Conservation (phyloP, 1,139 yeast species). For the Groenewaldozyma auringiensis region DNA sequence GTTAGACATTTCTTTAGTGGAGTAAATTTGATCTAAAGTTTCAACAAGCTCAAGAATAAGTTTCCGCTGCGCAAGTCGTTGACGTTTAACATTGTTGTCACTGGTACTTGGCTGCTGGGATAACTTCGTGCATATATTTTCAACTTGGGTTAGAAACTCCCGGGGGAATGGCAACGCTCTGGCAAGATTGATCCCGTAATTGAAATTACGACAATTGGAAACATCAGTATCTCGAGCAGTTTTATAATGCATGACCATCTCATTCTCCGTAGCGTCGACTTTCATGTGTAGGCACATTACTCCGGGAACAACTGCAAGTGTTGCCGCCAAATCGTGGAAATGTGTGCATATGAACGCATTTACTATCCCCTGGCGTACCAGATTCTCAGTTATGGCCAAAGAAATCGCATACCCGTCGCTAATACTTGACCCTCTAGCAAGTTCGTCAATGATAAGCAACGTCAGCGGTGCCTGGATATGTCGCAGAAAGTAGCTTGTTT, state of each 20-base stretch:
- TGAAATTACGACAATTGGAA: not conserved
- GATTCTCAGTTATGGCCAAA: not conserved
- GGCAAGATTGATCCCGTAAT: not conserved
- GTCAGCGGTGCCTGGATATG: conserved; percentile 49
- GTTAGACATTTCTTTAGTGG: not conserved
- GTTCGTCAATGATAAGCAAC: conserved; percentile 83
- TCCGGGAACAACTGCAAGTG: not conserved
- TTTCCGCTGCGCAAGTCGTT: not conserved
- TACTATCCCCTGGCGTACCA: not conserved
- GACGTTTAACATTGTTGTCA: not conserved
- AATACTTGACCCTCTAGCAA: conserved; percentile 94
- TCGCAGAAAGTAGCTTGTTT: conserved; percentile 68
- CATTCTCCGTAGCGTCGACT: not conserved
- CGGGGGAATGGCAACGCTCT: not conserved
- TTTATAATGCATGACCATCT: conserved; percentile 1
- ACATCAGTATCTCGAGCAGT: conserved; percentile 1
- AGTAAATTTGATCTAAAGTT: not conserved
- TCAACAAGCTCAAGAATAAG: not conserved
- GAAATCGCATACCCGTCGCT: conserved; percentile 51
- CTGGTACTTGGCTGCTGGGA: not conserved
- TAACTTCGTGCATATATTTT: not conserved
- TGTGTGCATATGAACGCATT: conserved; percentile 2
- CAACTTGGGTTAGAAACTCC: not conserved
- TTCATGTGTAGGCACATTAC: conserved; percentile 1
- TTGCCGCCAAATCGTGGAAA: conserved; percentile 1